Base-by-base conservation (phyloP, 1,284 basidiomycete species). In the Ceratobasidium sp. region DNA sequence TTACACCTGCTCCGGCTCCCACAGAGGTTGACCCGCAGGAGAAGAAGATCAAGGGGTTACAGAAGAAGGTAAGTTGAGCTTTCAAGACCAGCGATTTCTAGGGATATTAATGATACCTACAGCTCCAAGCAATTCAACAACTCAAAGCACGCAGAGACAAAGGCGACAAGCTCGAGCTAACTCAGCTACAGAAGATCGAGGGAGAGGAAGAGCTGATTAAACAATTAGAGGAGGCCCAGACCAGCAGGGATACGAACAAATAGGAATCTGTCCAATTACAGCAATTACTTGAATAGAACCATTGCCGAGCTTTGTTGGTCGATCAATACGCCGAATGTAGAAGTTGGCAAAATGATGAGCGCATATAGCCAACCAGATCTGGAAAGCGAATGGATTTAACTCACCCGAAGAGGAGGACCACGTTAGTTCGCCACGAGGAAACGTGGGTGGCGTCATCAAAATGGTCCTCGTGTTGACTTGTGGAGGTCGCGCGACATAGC, bases 131-230 rank as follows among this genome's bases (percentile, higher is more conserved):
- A 15, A 75, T 75, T 50, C 59, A 75, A 57, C 61, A 75, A 20
- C 38, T 75, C 20, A 65, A 66, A 56, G 73, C 33, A 40, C 73
- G 73, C 17, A 50, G 62, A 28, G 73, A 75, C n/a, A 75, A 75
- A 23, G 73, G 73, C 23, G 73, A 75, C 26, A 75, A 66, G 17
- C 42, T 75, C 9, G 73, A 75, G 17, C 3, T 44, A 15, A 75
- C 73, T 20, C 73, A 75, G 17, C 26, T 75, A 54, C 73, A 75
- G 26, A 75, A 75, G 42, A 75, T 75, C 42, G 50, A 75, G n/a
- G 73, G 73, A 13, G 73, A 75, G 23, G 73, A 48, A 23, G 73
- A 65, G 17, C 28, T 75, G 44, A 28, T 65, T 15, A 75, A 75
- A 17, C 46, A 75, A 17, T 23, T 75, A 15, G 62, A 75, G 23